Evolutionary conservation across 495 filamentous ascomycete genomes (phyloP), one percentile per base, ranked within the genome.

Genomic region (Oleoguttula mirabilis): DNA sequence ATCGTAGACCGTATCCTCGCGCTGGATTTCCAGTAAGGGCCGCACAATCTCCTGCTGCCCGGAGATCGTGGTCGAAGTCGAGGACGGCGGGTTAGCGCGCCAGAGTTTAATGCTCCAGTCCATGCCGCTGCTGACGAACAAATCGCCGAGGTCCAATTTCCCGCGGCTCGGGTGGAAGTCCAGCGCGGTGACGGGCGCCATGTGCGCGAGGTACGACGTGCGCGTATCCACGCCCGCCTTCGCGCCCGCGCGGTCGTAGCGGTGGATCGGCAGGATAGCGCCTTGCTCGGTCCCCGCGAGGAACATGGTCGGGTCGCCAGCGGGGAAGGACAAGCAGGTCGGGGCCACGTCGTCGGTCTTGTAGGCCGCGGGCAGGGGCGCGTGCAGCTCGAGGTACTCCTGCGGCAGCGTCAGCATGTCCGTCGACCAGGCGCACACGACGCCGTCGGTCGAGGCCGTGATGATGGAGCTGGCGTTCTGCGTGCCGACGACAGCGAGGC

Each of bases 391-490:
- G 25, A 99, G 73, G 31, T 80, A 78, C 64, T 99, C 92, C 62
- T 94, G 86, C 0, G 92, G 92, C 55, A 92, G 80, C 1, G 85
- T 80, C 24, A 99, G 78, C 86, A 96, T 96, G 64, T 96, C 92
- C 10, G 94, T 79, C 14, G 80, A 83, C 92, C 92, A 99, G 33
- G 84, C 81, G 62, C 92, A 96, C 47, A 96, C 83, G 24, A 88
- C 84, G 43, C 92, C 92, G 55, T 99, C 92, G 0, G 92, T 99
- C 3, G 87, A 94, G 57, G 80, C 82, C 15, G 85, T 92, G 41
- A 99, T 77, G 58, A 99, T 93, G 56, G 96, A 96, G 62, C 94
- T 90, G 36, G 92, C 92, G 61, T 99, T 96, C 61, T 96, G 92
- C 4, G 90, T 99, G 47, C 90, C 90, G 30, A 96, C 82, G 21